These are phyloP conservation scores for Monosporascus cannonballus DNA, from an alignment of 2,329 filamentous ascomycete genomes.

Conservation along the genomic window DNA sequence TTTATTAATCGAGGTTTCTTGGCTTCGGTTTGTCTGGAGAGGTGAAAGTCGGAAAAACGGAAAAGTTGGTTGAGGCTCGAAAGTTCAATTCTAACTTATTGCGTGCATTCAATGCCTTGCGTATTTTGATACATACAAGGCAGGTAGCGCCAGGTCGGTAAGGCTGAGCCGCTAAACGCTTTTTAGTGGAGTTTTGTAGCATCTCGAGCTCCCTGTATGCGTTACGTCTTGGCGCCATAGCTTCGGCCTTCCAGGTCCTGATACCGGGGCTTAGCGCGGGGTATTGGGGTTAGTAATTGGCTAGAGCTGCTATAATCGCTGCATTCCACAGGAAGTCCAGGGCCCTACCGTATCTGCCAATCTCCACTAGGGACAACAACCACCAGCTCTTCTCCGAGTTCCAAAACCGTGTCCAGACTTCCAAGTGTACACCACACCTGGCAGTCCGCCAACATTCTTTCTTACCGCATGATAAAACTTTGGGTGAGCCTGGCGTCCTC, in stretches of 20 bases:
- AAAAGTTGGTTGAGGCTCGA: background rate
- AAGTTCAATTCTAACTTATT: background rate
- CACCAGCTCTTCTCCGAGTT: constrained; percentile 9
- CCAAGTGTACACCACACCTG: too few relatives aligned
- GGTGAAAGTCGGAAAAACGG: background rate
- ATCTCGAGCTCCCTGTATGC: background rate
- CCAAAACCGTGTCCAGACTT: constrained; percentile 23
- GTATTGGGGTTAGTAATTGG: background rate
- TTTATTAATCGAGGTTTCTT: constrained; percentile 1
- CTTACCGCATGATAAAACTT: background rate
- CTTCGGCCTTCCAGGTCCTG: background rate
- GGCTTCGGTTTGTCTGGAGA: background rate
- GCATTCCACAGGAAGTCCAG: too few relatives aligned
- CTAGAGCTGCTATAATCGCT: background rate
- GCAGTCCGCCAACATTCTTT: background rate
- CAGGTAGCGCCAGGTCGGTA: background rate
- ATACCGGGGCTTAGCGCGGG: background rate
- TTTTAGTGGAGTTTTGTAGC: too few relatives aligned
- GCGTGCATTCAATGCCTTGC: too few relatives aligned
- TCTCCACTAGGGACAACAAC: too few relatives aligned
- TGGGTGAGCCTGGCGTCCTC: background rate
- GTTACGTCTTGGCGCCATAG: background rate
- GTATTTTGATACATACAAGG: too few relatives aligned
- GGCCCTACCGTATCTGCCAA: background rate
- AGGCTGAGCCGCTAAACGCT: background rate